phyloP scores from a whole-genome alignment of 441 rosid species.

The Pelargonium exstipulatum region DNA sequence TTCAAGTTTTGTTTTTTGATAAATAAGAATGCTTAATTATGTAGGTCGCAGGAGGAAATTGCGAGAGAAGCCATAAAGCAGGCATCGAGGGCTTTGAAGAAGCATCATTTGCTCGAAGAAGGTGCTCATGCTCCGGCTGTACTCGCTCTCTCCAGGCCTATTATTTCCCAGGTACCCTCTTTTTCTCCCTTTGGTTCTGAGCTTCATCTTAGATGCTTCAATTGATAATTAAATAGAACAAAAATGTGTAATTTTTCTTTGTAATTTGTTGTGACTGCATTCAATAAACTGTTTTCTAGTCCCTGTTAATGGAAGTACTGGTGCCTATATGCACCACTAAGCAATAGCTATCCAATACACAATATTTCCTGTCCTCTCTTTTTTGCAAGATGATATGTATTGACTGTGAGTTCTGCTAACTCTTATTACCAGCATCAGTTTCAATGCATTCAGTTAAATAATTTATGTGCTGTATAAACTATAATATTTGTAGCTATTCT shows the following conservation, averaged over 20 bases:
- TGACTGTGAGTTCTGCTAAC: neutral
- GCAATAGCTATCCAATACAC: neutral
- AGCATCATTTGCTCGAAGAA: conserved; percentile 85
- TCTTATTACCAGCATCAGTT: neutral
- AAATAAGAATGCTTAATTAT: conserved; percentile 9
- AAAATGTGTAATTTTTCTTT: no score
- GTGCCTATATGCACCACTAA: neutral
- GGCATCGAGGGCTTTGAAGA: conserved; percentile 70
- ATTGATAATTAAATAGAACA: no score
- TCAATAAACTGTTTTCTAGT: neutral
- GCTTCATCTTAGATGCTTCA: no score
- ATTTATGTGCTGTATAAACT: no score
- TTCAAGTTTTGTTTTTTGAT: no score
- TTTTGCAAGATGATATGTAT: neutral
- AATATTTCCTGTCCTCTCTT: no score
- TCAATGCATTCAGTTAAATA: neutral
- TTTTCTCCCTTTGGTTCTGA: neutral
- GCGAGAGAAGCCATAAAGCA: conserved; percentile 68
- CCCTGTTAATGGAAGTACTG: neutral
- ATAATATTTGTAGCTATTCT: no score
- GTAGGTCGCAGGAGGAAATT: conserved; percentile 55
- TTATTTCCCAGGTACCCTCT: conserved; percentile 58
- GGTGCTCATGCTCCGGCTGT: conserved; percentile 83
- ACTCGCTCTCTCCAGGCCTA: conserved; percentile 72
- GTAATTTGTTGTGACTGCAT: neutral